Conservation (phyloP, 305 asterid genomes). For the Solanum chacoense region DNA sequence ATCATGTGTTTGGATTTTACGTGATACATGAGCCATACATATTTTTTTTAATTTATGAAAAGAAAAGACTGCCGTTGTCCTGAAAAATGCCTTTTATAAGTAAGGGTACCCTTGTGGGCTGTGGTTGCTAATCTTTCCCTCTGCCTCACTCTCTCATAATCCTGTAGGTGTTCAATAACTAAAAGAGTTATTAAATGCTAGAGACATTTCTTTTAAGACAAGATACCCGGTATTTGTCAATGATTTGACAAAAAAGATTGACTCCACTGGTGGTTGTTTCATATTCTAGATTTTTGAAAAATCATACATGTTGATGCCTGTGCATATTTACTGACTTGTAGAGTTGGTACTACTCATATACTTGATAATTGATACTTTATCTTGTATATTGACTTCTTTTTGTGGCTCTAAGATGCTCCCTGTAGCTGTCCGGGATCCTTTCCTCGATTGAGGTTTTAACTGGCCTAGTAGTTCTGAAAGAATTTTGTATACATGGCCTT, state of each 20-base stretch:
- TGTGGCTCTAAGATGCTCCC: not conserved
- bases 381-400: not conserved
- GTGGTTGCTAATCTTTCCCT: not conserved
- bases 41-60: not conserved
- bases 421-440: not conserved
- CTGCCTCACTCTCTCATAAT: not conserved
- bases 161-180: not conserved
- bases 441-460: not conserved
- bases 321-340: not conserved
- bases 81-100: not conserved
- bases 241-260: not conserved
- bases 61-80: not conserved
- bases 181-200: not conserved
- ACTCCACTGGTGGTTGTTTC: not conserved
- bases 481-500: not conserved
- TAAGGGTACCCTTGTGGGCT: not conserved
- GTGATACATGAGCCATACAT: not conserved
- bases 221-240: not conserved
- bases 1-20: not conserved
- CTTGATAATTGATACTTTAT: not conserved
- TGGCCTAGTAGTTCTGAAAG: not conserved
- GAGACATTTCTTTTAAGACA: not conserved
- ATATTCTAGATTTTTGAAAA: not conserved
- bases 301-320: not conserved
- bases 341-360: not conserved